phyloP scores from a whole-genome alignment of 2,329 filamentous ascomycete species.

The Curvularia sp. region DNA sequence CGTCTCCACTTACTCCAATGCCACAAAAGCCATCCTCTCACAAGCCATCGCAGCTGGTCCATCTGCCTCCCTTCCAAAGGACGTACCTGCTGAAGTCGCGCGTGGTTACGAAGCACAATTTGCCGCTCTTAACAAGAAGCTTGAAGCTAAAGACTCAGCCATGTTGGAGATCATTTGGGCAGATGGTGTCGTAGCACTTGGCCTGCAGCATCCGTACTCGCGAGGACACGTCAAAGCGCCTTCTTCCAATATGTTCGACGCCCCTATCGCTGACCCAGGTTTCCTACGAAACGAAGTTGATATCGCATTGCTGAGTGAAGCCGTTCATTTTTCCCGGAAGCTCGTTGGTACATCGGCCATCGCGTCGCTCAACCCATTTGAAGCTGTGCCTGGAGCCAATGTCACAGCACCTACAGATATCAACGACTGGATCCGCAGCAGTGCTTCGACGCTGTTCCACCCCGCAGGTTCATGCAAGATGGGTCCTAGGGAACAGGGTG shows the following conservation, averaged over 20 bases:
- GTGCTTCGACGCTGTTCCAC: conserved; percentile 32
- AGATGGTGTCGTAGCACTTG: conserved; percentile 27
- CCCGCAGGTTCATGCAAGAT: conserved; percentile 39
- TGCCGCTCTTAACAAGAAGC: conserved; percentile 27
- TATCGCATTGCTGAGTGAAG: conserved; percentile 30
- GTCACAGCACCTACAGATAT: conserved; percentile 30
- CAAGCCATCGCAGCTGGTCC: conserved; percentile 26
- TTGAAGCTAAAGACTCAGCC: conserved; percentile 26
- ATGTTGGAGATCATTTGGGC: conserved; percentile 33
- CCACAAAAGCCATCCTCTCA: conserved; percentile 21
- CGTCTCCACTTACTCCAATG: conserved; percentile 28
- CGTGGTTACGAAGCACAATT: conserved; percentile 28
- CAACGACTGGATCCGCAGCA: conserved; percentile 24
- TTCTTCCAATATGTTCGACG: conserved; percentile 32
- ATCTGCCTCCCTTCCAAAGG: conserved; percentile 25
- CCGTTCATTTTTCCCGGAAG: conserved; percentile 27
- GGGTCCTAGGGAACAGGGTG: conserved; percentile 36
- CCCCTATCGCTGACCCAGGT: conserved; percentile 33
- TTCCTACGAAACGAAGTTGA: conserved; percentile 38
- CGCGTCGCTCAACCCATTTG: conserved; percentile 28
- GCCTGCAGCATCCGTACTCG: conserved; percentile 35
- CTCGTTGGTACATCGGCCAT: conserved; percentile 23
- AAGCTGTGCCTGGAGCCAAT: conserved; percentile 31
- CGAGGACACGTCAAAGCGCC: conserved; percentile 35
- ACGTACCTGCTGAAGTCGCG: conserved; percentile 26